Conservation (phyloP, 2,329 filamentous ascomycete species). For the Thelonectria blattea region DNA sequence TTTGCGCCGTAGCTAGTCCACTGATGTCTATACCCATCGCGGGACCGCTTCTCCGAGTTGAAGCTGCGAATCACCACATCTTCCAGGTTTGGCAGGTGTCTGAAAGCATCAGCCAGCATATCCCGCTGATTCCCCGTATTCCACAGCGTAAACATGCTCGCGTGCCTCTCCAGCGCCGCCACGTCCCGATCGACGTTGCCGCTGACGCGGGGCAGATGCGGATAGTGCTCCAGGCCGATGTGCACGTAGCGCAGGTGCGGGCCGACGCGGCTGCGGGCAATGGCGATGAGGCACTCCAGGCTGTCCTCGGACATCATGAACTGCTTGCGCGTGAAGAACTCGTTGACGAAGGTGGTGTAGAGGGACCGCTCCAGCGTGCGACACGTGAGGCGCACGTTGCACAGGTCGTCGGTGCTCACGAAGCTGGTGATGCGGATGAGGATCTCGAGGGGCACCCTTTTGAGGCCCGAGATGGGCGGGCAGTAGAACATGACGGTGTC, state of each 20-base stretch:
- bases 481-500: slow-evolving; percentile 25
- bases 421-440: slow-evolving; percentile 59
- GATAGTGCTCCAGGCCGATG: slow-evolving; percentile 39
- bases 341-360: slow-evolving; percentile 61
- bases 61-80: slow-evolving; percentile 67
- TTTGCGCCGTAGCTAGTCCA: slow-evolving; percentile 64
- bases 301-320: slow-evolving; percentile 68
- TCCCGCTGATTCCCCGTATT: slow-evolving; percentile 54
- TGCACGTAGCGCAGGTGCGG: slow-evolving; percentile 46
- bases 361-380: slow-evolving; percentile 59
- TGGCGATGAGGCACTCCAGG: slow-evolving; percentile 59
- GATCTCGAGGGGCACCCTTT: slow-evolving; percentile 62
- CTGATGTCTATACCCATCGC: slow-evolving; percentile 49
- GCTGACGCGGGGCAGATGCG: slow-evolving; percentile 3
- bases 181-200: slow-evolving; percentile 18
- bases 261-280: slow-evolving; percentile 54
- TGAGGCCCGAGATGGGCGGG: slow-evolving; percentile 24
- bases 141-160: slow-evolving; percentile 41
- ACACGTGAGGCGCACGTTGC: slow-evolving; percentile 60
- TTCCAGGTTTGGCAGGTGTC: slow-evolving; percentile 59
- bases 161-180: slow-evolving; percentile 27
- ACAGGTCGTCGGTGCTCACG: slow-evolving; percentile 62
- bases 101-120: slow-evolving; percentile 63
- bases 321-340: slow-evolving; percentile 71
- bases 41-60: slow-evolving; percentile 53